Percentiles rank a stretch among this genome's conserved stretches.
phyloP scores from a whole-genome alignment of 768 basidiomycete species.

The Suillus ampliporus region DNA sequence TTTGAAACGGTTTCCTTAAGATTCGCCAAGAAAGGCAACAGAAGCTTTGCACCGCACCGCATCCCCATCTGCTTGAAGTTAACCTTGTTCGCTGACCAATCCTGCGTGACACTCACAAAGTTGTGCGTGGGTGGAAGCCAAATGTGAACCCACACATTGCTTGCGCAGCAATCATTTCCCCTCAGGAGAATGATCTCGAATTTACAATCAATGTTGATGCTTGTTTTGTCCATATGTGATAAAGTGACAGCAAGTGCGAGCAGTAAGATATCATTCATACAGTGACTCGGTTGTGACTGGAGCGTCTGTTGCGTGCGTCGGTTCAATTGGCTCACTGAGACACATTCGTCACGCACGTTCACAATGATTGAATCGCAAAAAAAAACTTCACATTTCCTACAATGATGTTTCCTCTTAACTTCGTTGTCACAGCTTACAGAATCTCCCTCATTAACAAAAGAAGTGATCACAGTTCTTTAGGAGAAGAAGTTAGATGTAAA shows the following conservation, averaged over 20 bases:
- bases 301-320: background rate
- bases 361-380: background rate
- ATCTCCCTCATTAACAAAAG: background rate
- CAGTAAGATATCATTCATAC: too few relatives aligned
- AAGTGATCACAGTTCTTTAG: constrained; percentile 31
- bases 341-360: background rate
- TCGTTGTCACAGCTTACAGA: background rate
- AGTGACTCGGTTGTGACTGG: too few relatives aligned
- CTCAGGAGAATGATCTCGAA: background rate
- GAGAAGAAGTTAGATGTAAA: background rate
- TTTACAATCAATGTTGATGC: background rate
- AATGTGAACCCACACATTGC: background rate
- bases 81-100: constrained; percentile 38
- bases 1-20: background rate
- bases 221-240: background rate
- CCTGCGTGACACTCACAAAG: constrained; percentile 21
- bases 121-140: constrained; percentile 3
- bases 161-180: background rate
- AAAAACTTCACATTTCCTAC: constrained; percentile 6
- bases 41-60: constrained; percentile 14
- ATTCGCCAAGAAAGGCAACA: constrained; percentile 6
- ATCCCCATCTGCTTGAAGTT: constrained; percentile 32
- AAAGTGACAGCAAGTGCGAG: background rate
- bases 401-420: background rate
- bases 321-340: background rate